Base-by-base conservation (phyloP, 768 basidiomycete genomes). In the Mycena kentingensis region DNA sequence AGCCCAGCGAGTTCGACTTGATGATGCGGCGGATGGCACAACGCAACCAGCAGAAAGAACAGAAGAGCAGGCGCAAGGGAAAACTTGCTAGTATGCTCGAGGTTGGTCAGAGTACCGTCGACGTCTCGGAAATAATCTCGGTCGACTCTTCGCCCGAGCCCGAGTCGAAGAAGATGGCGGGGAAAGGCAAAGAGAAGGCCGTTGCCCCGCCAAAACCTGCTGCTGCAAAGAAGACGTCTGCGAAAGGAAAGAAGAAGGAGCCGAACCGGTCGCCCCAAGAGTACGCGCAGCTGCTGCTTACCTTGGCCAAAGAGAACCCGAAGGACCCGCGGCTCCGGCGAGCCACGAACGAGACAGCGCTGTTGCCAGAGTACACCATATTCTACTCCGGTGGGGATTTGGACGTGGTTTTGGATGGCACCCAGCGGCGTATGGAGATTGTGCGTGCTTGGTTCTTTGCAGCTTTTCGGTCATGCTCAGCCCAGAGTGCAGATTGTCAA, bases 341-440 rank as follows among this genome's bases (percentile, higher is more conserved):
- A 54, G 67, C 60, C 52, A 55, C 55, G 19, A 54, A 50, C 59
- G 54, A 32, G 52, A 50, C 18, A 46, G 47, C 65, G 50, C 79
- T 77, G 60, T 71, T 88, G 19, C 68, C 70, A 39, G 83, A 82
- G 21, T 80, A 76, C 61, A 70, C 67, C 41, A 79, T 88, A 27
- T 82, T 80, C 61, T 87, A 83, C 60, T 67, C 72, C 29, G 83
- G 83, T 25, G 81, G 77, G 5, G 87, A 89, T 65, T 74, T 77
- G 73, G 71, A 63, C 22, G 75, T 71, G 50, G 84, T 84, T 2
- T 72, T 77, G 22, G 68, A 72, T 31, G 63, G 63, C 38, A 88
- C 85, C 3, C 76, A 76, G 38, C 73, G 72, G 15, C 75, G 79
- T 54, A 86, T 88, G 83, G 74, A 81, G 13, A 65, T 82, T 31